A percentile compares a stretch with the other conserved stretches of the same genome.
Conservation (phyloP, 257 asterid species). For the Mitragyna speciosa region DNA sequence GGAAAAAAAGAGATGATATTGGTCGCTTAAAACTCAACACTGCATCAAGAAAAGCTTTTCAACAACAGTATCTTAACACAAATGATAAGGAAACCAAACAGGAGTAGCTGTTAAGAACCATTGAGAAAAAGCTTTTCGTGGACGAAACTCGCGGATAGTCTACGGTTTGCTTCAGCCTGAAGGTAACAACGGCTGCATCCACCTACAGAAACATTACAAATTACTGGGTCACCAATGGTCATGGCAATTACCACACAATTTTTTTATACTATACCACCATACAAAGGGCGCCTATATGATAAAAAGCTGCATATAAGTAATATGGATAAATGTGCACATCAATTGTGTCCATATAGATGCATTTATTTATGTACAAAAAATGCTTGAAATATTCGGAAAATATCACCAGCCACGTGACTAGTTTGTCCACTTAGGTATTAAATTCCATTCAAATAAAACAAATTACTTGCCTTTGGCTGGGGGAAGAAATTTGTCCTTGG, state of each 20-base stretch:
- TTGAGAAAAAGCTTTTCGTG: conserved; percentile 85
- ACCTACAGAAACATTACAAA: conserved; percentile 48
- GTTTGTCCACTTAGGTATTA: neutral
- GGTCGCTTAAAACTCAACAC: neutral
- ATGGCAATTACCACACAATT: neutral
- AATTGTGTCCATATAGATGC: neutral
- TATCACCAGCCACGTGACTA: neutral
- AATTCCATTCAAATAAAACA: neutral
- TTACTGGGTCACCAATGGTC: neutral
- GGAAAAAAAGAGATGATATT: neutral
- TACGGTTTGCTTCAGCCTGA: conserved; percentile 61
- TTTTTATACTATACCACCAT: neutral
- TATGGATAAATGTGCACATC: neutral
- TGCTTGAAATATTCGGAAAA: neutral
- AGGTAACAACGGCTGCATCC: conserved; percentile 85
- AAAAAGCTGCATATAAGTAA: neutral
- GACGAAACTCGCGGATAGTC: conserved; percentile 84
- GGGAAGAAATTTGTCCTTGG: conserved; percentile 86
- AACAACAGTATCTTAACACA: neutral
- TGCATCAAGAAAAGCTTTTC: neutral
- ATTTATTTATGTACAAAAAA: neutral
- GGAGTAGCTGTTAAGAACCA: conserved; percentile 45
- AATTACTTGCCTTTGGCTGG: conserved; percentile 70
- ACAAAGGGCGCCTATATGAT: neutral
- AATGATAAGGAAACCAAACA: neutral